Percentiles rank a stretch among this genome's conserved stretches.
These are phyloP conservation scores for Botryotinia globosa DNA, from an alignment of 2,329 filamentous ascomycete genomes.

Conservation along the genomic window DNA sequence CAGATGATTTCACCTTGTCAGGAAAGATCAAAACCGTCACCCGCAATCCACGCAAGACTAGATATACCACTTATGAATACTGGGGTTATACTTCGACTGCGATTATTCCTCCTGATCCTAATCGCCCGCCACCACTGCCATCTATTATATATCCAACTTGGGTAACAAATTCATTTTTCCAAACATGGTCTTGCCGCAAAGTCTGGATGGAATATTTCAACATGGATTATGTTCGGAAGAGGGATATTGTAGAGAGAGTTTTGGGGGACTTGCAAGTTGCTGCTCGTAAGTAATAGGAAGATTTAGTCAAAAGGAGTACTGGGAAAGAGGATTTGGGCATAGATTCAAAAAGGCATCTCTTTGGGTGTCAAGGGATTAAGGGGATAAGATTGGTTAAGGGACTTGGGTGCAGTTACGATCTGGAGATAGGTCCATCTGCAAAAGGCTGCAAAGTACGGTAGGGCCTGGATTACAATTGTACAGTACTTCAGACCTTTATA, in stretches of 20 bases:
- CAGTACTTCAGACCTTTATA: not conserved
- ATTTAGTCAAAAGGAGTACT: not conserved
- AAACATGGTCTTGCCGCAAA: constrained; percentile 10
- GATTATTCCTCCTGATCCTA: constrained; percentile 1
- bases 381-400: not conserved
- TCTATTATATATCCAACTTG: not conserved
- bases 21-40: not conserved
- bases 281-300: not conserved
- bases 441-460: not conserved
- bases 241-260: constrained; percentile 4
- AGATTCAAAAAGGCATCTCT: not conserved
- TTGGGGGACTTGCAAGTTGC: constrained; percentile 9
- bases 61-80: not conserved
- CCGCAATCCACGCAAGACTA: constrained; percentile 5
- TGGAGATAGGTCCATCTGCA: not conserved
- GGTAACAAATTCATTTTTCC: not conserved
- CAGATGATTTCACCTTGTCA: not conserved
- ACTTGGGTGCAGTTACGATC: too few relatives aligned
- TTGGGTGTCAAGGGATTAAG: not conserved
- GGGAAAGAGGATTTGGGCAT: not conserved
- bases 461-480: not conserved
- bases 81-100: not conserved
- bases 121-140: not conserved
- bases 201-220: constrained; percentile 1
- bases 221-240: not conserved